phyloP scores from a whole-genome alignment of 2,329 filamentous ascomycete species.

The Penicillium sp. region DNA sequence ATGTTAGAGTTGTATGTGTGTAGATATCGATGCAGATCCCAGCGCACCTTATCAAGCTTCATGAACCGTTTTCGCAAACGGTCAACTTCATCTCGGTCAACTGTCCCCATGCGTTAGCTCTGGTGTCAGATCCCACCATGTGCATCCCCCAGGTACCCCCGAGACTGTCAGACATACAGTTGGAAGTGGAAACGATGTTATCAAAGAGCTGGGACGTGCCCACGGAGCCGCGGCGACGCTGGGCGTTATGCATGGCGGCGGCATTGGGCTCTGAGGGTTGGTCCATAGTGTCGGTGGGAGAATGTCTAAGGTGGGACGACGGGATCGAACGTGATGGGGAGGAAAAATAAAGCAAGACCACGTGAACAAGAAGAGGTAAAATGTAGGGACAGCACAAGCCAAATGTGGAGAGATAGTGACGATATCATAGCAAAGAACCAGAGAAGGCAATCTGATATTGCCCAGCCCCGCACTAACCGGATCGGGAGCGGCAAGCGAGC shows the following conservation, averaged over 20 bases:
- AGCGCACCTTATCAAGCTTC: constrained; percentile 88
- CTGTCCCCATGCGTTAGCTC: constrained; percentile 45
- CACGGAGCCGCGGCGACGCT: constrained; percentile 40
- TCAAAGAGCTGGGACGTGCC: constrained; percentile 70
- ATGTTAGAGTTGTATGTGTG: neutral
- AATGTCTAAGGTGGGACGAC: constrained; percentile 1
- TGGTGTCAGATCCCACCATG: constrained; percentile 1
- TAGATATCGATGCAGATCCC: neutral
- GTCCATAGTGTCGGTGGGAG: constrained; percentile 26
- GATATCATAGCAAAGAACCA: constrained; percentile 1
- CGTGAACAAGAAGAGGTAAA: neutral
- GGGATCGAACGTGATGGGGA: neutral
- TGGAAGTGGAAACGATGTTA: constrained; percentile 92
- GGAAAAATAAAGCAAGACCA: neutral
- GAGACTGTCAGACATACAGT: constrained; percentile 60
- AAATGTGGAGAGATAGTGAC: neutral
- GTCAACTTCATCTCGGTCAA: constrained; percentile 96
- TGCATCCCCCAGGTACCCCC: neutral
- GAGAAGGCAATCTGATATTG: constrained; percentile 38
- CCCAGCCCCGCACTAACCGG: constrained; percentile 41
- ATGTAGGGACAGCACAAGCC: neutral
- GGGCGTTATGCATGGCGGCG: constrained; percentile 43
- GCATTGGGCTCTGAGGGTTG: constrained; percentile 37
- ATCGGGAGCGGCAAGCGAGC: constrained; percentile 39
- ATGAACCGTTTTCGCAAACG: constrained; percentile 94